Conservation (phyloP, 2,329 filamentous ascomycete genomes). For the Ceratocystiopsis minuta region DNA sequence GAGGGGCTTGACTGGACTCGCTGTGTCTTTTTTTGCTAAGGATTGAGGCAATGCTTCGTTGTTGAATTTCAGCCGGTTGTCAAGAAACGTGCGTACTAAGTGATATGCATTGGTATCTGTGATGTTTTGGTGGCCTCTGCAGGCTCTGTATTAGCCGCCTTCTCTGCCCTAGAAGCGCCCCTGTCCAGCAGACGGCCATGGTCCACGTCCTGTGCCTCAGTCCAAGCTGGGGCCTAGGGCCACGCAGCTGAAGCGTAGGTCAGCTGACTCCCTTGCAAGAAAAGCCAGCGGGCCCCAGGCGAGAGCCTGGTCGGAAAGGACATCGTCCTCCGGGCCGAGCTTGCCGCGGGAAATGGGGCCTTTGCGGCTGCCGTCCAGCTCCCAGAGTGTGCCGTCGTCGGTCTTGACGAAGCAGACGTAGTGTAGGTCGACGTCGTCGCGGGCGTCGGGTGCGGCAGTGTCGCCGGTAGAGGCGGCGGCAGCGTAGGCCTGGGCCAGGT, state of each 20-base stretch:
- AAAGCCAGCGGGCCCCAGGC: constrained; percentile 46
- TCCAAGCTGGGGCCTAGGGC: constrained; percentile 34
- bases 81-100: too few species aligned
- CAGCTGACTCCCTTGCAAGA: constrained; percentile 32
- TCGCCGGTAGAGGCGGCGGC: constrained; percentile 61
- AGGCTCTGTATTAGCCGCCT: too few species aligned
- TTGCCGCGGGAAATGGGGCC: constrained; percentile 37
- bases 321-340: constrained; percentile 45
- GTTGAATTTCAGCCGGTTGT: too few species aligned
- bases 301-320: constrained; percentile 58
- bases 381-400: constrained; percentile 42
- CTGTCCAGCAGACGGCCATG: too few species aligned
- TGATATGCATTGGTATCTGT: too few species aligned
- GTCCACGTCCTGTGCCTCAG: constrained; percentile 10
- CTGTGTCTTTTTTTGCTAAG: too few species aligned
- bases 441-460: constrained; percentile 57
- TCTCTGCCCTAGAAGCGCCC: too few species aligned
- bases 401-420: constrained; percentile 88
- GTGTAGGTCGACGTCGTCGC: constrained; percentile 78
- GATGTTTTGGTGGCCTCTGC: too few species aligned
- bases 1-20: too few species aligned
- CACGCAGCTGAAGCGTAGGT: constrained; percentile 41
- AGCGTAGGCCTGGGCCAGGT: constrained; percentile 61
- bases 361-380: constrained; percentile 41
- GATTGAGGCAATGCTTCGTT: too few species aligned